Evolutionary conservation across 805 yeast species (phyloP), one percentile per base, ranked within the genome.

Genomic region (Ascoidea rubescens): DNA sequence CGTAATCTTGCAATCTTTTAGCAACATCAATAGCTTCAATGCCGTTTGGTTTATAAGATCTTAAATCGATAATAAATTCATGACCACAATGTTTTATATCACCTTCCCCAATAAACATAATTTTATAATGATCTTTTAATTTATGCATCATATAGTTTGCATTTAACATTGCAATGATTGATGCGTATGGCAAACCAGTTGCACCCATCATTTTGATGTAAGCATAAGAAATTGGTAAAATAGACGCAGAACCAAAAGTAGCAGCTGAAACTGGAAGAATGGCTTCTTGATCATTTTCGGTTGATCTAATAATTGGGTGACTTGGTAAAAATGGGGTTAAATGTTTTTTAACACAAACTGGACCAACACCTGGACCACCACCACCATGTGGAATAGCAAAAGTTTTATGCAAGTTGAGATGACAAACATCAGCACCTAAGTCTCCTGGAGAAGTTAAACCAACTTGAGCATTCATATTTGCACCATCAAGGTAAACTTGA

Each of bases 361-460:
- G 98, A 17, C 97, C 99, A 62, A 89, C 95, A 64, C 98, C 99
- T 46, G 99, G 99, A 47, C 99, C 99, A 65, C 99, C 99, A 64
- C 99, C 99, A 63, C 99, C 99, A 63, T 93, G 99, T 52, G 96
- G 95, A 63, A 93, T 88, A 48, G 97, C 89, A 73, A 93, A 93
- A 0, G 99, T 93, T 71, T 93, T 93, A 74, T 93, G 99, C 64
- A 93, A 74, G 67, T 93, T 93, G 71, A 93, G 77, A 63, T 93
- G 99, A 67, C 99, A 93, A 46, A 93, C 98, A 70, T 93, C 99
- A 10, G 98, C 98, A 51, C 97, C 98, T 59, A 93, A 72, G 64
- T 89, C 97, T 54, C 98, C 99, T 7, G 99, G 98, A 5, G 96
- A 86, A 0, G 98, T 91, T 55, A 93, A 74, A 12, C 99, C 99